Base-by-base conservation (phyloP, 305 asterid species). In the Petunia hybrid region DNA sequence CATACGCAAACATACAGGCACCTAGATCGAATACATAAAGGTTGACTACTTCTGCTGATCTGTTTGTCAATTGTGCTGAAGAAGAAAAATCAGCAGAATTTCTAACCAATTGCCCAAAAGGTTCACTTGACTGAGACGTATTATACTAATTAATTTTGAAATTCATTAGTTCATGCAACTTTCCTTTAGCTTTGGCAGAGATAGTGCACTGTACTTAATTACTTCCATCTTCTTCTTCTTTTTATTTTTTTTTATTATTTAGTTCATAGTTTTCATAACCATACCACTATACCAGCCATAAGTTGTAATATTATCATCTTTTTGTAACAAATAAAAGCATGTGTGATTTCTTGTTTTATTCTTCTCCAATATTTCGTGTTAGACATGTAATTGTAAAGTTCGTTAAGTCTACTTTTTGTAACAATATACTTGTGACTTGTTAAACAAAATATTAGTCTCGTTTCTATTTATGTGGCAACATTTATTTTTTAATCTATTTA, bases 1-100 rank as follows among this genome's bases (percentile, higher is more conserved):
- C 12, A 57, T 22, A 71, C 76, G 22, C 2, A 45, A 6, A 46
- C 38, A 46, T n/a, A 66, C 13, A 22, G 42, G 4, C 31, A 22
- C 31, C 31, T 22, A 22, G 31, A 22, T 22, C 31, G 31, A 35
- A 45, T 45, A 31, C 77, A 45, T 5, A 71, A 71, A 46, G 42
- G 77, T 71, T 71, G 77, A 71, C 77, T 46, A 46, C 10, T 45
- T 41, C 31, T 45, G 16, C 22, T 45, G 57, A 69, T 8, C 35
- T n/a, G 46, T 69, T 5, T 70, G 60, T 70, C 60, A 70, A 40
- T 45, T 70, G 41, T 70, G 59, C 7, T 22, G 77, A 36, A 70
- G 77, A 3, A 69, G 8, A 69, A 5, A 10, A 70, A 46, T 35
- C 61, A 71, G 48, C 31, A 71, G 12, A 71, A 46, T 6, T 71